phyloP scores from a whole-genome alignment of 2,329 filamentous ascomycete species.

The Didymellaceae sp. region DNA sequence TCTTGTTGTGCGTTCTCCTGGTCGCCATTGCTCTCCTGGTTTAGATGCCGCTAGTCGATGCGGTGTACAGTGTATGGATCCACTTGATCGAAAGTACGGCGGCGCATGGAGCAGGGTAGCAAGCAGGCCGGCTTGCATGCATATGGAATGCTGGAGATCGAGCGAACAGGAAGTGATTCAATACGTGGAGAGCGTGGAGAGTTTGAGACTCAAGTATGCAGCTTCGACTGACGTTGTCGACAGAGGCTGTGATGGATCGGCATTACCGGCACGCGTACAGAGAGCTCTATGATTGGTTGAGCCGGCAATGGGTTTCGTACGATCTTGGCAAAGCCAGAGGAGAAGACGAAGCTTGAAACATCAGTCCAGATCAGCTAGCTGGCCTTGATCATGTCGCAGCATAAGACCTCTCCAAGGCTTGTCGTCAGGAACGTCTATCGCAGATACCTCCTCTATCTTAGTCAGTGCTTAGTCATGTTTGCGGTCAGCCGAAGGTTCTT shows the following conservation, averaged over 20 bases:
- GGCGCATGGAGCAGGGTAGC: constrained; percentile 8
- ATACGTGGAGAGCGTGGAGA: neutral
- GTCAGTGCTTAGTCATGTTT: neutral
- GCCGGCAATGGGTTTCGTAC: neutral
- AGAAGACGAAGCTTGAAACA: neutral
- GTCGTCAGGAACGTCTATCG: too few species aligned
- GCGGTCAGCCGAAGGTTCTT: neutral
- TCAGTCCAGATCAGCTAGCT: neutral
- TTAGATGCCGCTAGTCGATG: constrained; percentile 9
- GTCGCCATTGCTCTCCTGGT: constrained; percentile 22
- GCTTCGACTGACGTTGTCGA: constrained; percentile 13
- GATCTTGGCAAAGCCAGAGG: neutral
- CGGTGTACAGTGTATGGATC: constrained; percentile 13
- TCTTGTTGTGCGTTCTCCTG: constrained; percentile 45
- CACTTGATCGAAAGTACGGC: constrained; percentile 7
- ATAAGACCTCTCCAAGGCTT: too few species aligned
- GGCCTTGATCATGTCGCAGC: too few species aligned
- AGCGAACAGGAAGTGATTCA: neutral
- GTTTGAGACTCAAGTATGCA: neutral
- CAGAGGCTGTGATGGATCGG: constrained; percentile 11
- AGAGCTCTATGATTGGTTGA: constrained; percentile 12
- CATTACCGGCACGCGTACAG: constrained; percentile 14
- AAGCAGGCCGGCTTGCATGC: neutral
- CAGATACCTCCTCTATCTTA: too few species aligned
- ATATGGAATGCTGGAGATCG: neutral